Conservation (phyloP, 2,329 filamentous ascomycete genomes). For the Aspergillus pseudoglaucus region DNA sequence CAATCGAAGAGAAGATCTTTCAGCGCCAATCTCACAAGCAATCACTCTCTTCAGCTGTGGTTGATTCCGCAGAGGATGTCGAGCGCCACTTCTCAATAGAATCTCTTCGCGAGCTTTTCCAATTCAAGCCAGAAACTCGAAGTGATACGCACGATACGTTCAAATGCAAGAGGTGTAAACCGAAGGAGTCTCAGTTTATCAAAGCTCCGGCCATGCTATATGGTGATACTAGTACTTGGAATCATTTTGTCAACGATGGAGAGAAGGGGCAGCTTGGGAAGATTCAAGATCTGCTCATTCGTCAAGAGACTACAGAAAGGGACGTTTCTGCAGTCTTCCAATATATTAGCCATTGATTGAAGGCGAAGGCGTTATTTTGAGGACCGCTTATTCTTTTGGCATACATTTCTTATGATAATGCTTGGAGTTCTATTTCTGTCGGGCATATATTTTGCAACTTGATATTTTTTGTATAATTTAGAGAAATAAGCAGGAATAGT, state of each 20-base stretch:
- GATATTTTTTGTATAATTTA: not conserved
- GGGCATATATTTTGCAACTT: not conserved
- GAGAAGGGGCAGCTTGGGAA: conserved; percentile 60
- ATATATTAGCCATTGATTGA: conserved; percentile 79
- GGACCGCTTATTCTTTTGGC: conserved; percentile 1
- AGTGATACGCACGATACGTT: conserved; percentile 98
- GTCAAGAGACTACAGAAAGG: conserved; percentile 72
- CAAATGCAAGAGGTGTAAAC: conserved; percentile 91
- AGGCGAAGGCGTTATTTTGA: not conserved
- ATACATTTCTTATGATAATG: not conserved
- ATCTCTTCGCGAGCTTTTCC: conserved; percentile 84
- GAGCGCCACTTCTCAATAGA: conserved; percentile 94
- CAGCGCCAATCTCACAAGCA: conserved; percentile 98
- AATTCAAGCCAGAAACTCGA: conserved; percentile 75
- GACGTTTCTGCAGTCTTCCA: conserved; percentile 95
- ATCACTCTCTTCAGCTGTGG: conserved; percentile 88
- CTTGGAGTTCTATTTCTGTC: not conserved
- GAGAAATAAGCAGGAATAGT: too few relatives aligned
- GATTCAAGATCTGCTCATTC: conserved; percentile 85
- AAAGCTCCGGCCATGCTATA: conserved; percentile 95
- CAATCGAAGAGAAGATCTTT: conserved; percentile 99
- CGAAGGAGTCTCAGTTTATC: conserved; percentile 77
- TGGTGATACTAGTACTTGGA: conserved; percentile 98
- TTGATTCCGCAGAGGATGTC: conserved; percentile 93
- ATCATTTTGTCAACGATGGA: conserved; percentile 81